Conservation (phyloP, 805 yeast species). For the Wickerhamiella sergipiensis region DNA sequence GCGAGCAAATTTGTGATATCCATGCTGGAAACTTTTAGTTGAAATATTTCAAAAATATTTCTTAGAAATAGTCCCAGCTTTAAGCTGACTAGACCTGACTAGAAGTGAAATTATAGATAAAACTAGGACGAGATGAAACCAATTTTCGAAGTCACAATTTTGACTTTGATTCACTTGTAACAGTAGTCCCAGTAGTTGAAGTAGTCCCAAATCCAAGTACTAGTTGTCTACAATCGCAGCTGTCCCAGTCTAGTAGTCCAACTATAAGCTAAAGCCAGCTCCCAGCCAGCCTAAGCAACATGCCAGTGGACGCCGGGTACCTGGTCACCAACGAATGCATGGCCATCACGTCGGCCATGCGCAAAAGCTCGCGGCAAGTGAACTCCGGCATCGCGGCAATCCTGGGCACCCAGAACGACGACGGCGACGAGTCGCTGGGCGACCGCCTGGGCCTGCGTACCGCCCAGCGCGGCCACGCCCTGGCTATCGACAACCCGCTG, state of each 20-base stretch:
- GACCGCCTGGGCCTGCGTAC: conserved; percentile 4
- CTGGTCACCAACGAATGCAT: conserved; percentile 83
- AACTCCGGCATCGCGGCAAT: conserved; percentile 78
- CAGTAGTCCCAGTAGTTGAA: no score
- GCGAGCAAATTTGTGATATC: conserved; percentile 8
- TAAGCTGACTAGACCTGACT: no score
- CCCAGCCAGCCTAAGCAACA: background rate
- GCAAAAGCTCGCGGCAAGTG: conserved; percentile 66
- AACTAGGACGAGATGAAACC: no score
- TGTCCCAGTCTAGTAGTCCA: no score
- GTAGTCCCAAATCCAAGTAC: no score
- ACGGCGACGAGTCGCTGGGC: conserved; percentile 24
- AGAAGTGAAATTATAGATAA: no score
- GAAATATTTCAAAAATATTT: background rate
- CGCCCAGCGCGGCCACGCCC: conserved; percentile 2
- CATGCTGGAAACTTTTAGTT: background rate
- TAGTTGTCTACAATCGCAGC: no score
- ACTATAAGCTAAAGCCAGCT: background rate
- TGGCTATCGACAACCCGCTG: conserved; percentile 41
- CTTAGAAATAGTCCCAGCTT: background rate
- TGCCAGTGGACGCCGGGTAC: conserved; percentile 27
- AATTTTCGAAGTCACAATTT: no score
- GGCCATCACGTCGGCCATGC: conserved; percentile 74
- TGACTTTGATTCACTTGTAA: no score
- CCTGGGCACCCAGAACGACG: conserved; percentile 44